Conservation (phyloP, 345 rosid species). For the Nephelium lappaceum region DNA sequence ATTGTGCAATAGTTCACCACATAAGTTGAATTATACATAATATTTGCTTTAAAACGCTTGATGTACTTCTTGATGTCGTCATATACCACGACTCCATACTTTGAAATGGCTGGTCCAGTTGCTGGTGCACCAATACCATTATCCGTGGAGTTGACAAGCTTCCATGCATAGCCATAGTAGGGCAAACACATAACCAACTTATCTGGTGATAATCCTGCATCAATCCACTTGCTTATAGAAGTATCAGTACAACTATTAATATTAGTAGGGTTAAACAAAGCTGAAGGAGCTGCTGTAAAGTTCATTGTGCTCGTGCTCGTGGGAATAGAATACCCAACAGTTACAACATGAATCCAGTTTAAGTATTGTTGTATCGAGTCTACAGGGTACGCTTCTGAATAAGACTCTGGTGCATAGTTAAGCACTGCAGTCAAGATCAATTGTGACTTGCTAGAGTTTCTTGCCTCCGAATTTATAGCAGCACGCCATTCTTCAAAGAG, state of each 20-base stretch:
- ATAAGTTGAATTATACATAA: conserved; percentile 37
- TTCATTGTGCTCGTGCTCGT: neutral
- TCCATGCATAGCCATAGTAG: conserved; percentile 6
- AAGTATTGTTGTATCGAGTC: conserved; percentile 24
- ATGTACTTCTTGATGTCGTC: conserved; percentile 24
- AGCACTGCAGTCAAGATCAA: conserved; percentile 22
- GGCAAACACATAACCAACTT: conserved; percentile 32
- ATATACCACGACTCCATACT: conserved; percentile 27
- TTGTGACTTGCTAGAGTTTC: neutral
- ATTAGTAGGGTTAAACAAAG: too few species aligned
- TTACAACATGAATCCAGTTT: conserved; percentile 30
- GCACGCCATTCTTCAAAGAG: neutral
- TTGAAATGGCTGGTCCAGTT: neutral
- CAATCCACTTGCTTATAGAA: neutral
- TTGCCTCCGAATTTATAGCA: conserved; percentile 1
- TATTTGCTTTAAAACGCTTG: conserved; percentile 24
- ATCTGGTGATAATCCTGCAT: conserved; percentile 8
- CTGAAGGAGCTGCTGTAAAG: conserved; percentile 9
- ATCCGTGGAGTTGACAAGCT: conserved; percentile 2
- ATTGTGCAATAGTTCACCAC: conserved; percentile 30
- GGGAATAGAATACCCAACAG: conserved; percentile 27
- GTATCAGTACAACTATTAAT: too few species aligned
- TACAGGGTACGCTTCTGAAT: conserved; percentile 19
- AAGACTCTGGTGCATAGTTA: neutral
- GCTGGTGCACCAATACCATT: conserved; percentile 26